phyloP scores from a whole-genome alignment of 805 yeast genomes.

The Kuraishia borneana region DNA sequence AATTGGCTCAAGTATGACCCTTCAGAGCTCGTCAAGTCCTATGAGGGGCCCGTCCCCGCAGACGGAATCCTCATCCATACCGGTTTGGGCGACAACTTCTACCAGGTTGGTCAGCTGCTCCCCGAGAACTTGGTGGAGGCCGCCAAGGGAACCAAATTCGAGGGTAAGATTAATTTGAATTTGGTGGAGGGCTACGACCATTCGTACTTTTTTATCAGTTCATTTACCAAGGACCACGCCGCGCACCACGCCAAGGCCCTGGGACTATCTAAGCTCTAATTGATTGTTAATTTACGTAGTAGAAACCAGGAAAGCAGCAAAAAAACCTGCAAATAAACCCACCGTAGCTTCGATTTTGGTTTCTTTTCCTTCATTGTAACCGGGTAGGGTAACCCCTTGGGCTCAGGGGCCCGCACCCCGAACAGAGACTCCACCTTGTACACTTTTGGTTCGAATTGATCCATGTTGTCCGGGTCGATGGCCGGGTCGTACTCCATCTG shows the following conservation, averaged over 20 bases:
- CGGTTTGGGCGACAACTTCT: constrained; percentile 71
- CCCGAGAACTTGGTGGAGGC: constrained; percentile 65
- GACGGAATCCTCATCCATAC: constrained; percentile 68
- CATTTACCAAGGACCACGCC: constrained; percentile 77
- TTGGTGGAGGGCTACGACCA: constrained; percentile 83
- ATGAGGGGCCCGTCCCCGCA: constrained; percentile 34
- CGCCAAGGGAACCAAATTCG: constrained; percentile 44
- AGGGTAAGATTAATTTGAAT: constrained; percentile 46
- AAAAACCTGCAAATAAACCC: background rate
- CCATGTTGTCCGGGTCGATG: constrained; percentile 17
- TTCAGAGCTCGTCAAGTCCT: constrained; percentile 52
- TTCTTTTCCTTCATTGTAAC: background rate
- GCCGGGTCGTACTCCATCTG: constrained; percentile 18
- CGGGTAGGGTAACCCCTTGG: background rate
- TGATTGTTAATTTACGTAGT: background rate
- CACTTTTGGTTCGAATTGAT: constrained; percentile 17
- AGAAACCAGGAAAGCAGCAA: background rate
- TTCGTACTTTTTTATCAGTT: constrained; percentile 74
- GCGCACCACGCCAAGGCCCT: constrained; percentile 65
- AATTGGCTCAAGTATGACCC: constrained; percentile 80
- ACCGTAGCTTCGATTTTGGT: background rate
- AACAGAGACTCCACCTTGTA: constrained; percentile 14
- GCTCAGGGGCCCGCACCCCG: constrained; percentile 1
- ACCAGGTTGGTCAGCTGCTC: constrained; percentile 40
- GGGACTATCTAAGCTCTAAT: constrained; percentile 8